Base-by-base conservation (phyloP, 768 basidiomycete species). In the Agaricus subrufescens region DNA sequence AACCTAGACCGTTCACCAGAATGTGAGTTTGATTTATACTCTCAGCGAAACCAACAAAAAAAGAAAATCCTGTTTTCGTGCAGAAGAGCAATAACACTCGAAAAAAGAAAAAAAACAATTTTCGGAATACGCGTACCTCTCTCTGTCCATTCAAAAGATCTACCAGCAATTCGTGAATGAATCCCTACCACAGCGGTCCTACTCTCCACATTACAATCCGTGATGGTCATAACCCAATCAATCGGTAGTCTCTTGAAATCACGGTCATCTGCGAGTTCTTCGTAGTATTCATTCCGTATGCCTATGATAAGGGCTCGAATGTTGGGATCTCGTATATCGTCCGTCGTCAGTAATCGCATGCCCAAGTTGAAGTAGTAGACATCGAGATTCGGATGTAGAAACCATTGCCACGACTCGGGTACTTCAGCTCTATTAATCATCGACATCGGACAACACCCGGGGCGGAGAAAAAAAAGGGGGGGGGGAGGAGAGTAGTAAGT, bases 321-420 rank as follows among this genome's bases (percentile, higher is more conserved):
- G 8, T 60, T 55, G 8, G 68, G 64, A 45, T 73, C 62, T 26
- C 68, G 66, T 45, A 78, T 69, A 58, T 78, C 65, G 54, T 76
- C 75, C 6, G 73, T 68, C 0, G 76, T 75, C 46, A 75, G 68
- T 48, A 77, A 49, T 19, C 71, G 69, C 42, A 73, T 60, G 15
- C 59, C 56, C 25, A 58, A 58, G 59, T 78, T 67, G 62, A 72
- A 72, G 63, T 68, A 79, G 61, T 79, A 79, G 44, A 71, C 60
- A 64, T 76, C 75, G 63, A 73, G 74, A 58, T 76, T 77, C n/a
- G 77, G 74, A 57, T 79, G 76, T 44, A 65, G 39, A 54, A 67
- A 68, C 53, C 65, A 65, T 44, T 65, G 63, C 78, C 78, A 80
- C 29, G 59, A 59, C 37, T 40, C 54, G 42, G 66, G 67, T 25